Conservation (phyloP, 306 rosid genomes). For the Cucurbita argyrosperma region DNA sequence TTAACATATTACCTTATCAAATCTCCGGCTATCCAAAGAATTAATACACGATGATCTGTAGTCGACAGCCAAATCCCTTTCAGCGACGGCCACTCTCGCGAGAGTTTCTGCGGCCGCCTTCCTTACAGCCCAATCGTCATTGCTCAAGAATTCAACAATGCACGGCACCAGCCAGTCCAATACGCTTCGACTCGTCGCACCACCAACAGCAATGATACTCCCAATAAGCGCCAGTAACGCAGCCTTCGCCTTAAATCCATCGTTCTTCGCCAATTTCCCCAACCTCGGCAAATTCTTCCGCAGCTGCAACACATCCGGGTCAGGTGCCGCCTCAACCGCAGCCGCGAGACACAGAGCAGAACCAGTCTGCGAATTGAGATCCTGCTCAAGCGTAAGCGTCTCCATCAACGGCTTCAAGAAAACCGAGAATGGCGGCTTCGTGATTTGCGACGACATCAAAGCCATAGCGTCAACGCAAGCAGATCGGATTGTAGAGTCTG, state of each 20-base stretch:
- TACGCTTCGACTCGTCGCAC: constrained; percentile 45
- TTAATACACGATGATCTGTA: constrained; percentile 48
- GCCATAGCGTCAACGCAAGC: constrained; percentile 73
- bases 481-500: constrained; percentile 63
- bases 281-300: constrained; percentile 46
- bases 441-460: constrained; percentile 66
- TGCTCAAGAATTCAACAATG: constrained; percentile 46
- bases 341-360: constrained; percentile 86
- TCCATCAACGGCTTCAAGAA: constrained; percentile 79
- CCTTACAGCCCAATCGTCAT: constrained; percentile 88
- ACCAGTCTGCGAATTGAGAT: constrained; percentile 77
- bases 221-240: constrained; percentile 63
- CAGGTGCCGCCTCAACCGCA: constrained; percentile 70
- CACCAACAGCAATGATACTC: constrained; percentile 54
- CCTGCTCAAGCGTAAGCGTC: constrained; percentile 60
- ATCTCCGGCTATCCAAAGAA: constrained; percentile 70
- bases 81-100: constrained; percentile 53
- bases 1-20: constrained; percentile 56
- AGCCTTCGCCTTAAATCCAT: constrained; percentile 66
- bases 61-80: constrained; percentile 42
- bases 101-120: constrained; percentile 80
- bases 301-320: constrained; percentile 41
- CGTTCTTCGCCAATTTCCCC: constrained; percentile 68
- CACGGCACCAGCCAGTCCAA: constrained; percentile 82
- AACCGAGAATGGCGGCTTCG: constrained; percentile 50